Evolutionary conservation across 331 rosid genomes (phyloP), one percentile per base, ranked within the genome.

Genomic region (Saraca asoca): DNA sequence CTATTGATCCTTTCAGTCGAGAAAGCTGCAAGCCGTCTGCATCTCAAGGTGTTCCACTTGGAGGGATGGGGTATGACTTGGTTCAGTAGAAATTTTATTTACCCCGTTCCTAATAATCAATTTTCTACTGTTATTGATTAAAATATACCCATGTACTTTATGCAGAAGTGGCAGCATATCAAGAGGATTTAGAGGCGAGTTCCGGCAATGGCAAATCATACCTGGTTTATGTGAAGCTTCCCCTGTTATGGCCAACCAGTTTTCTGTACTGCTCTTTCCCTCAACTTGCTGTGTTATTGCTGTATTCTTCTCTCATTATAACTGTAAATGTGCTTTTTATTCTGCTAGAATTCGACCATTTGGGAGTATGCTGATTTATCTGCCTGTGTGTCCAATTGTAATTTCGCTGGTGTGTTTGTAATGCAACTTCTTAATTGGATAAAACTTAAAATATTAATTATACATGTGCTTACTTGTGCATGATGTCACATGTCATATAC

Each of bases 11-110:
- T 76, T 90, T 94, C 82, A 88, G 87, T 64, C 84, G 97, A 73
- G 96, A 85, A 75, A 86, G 87, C 83, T 94, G 97, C 89, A 88
- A 88, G 82, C 99, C 99, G 60, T 94, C 99, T 57, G 97, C 99
- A 63, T 68, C 99, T 52, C 99, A 90, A 82, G 99, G 99, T 53
- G 97, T 94, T 83, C 97, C 99, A n/a, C 95, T 94, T 61, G 99
- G 99, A 64, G 99, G 96, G 77, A 94, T 90, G 99, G 99, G 99
- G 99, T 94, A 80, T 64, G 96, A 33, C 55, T 14, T 48, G 39
- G 51, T 54, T 71, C 45, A 52, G 45, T 71, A 42, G 15, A 20
- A 44, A 57, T 18, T 48, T 78, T 53, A 8, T 18, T 43, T 6
- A 41, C 39, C 44, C 38, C 18, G 8, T 33, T 37, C 13, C 51